Percentiles rank a stretch among this genome's conserved stretches.
These are phyloP conservation scores for Rhizophagus sp. DNA, from an alignment of 192 early-diverging fungal species.

Conservation along the genomic window DNA sequence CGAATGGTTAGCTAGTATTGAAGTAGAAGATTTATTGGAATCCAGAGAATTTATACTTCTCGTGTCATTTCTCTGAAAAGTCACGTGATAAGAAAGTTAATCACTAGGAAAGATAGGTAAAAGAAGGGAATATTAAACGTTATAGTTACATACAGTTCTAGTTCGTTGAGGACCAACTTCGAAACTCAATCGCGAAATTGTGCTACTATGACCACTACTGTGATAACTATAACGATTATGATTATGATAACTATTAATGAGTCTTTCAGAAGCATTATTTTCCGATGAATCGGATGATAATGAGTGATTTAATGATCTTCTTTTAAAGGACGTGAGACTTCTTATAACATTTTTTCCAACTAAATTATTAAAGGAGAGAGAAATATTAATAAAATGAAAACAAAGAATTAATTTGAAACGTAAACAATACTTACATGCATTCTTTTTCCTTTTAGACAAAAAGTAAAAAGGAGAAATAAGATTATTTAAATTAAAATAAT, in stretches of 20 bases:
- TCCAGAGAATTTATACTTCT: not conserved
- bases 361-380: not conserved
- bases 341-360: constrained; percentile 4
- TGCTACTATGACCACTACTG: not conserved
- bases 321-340: constrained; percentile 1
- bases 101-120: too few species aligned
- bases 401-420: not conserved
- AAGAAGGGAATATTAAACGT: not conserved
- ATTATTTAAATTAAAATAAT: not conserved
- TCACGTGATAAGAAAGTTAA: not conserved
- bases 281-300: not conserved
- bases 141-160: too few species aligned
- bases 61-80: not conserved
- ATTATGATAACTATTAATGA: not conserved
- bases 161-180: too few species aligned
- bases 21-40: not conserved
- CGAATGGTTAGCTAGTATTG: not conserved
- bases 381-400: not conserved
- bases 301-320: not conserved
- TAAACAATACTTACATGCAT: not conserved
- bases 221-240: not conserved
- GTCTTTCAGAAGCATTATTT: not conserved
- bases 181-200: not conserved
- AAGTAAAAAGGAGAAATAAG: not conserved
- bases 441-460: constrained; percentile 7